Base-by-base conservation (phyloP, 2,329 filamentous ascomycete species). In the Scedosporium apiospermum region DNA sequence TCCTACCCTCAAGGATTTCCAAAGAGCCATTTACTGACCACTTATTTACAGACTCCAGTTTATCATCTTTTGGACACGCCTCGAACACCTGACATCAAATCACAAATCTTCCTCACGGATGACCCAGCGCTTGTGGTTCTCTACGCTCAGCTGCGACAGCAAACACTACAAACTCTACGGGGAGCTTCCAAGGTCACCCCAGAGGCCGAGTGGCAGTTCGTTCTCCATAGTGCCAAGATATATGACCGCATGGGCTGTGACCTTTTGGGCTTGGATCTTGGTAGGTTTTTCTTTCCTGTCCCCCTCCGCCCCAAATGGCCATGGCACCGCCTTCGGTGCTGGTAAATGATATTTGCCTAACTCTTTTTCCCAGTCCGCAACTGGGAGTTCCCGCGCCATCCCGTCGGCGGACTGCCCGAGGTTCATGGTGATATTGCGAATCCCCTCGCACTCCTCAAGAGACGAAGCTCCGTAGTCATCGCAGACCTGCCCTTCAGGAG, bases 161-260 rank as follows among this genome's bases (percentile, higher is more conserved):
- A 88, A 75, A 91, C 88, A 0, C 76, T 93, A 0, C 91, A 96
- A 71, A 96, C 91, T 0, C 82, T 96, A 6, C 86, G 88, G 38
- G 93, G 92, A n/a, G 91, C 91, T 6, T 88, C 89, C 0, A 91
- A 91, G 74, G 82, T 96, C 18, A 88, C 86, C 2, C 88, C 90
- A 0, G 84, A 83, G 65, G 86, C 88, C 3, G 93, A 97, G 74
- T 96, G 91, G 90, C 85, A 89, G 38, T 96, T 97, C 71, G 86
- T 97, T 0, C 77, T 96, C 23, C 91, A 95, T 68, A 96, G 91
- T 61, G 91, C 92, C 16, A 82, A 86, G 62, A 79, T 95, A 18
- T 98, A 93, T 70, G 89, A 89, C 72, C 88, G 91, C 7, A 97
- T 95, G 93, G 93, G 95, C 3, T 96, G 95, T 70, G 93, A 97